A percentile compares a stretch with the other conserved stretches of the same genome.
Conservation (phyloP, 208 protist genomes). For the Leishmania major region DNA sequence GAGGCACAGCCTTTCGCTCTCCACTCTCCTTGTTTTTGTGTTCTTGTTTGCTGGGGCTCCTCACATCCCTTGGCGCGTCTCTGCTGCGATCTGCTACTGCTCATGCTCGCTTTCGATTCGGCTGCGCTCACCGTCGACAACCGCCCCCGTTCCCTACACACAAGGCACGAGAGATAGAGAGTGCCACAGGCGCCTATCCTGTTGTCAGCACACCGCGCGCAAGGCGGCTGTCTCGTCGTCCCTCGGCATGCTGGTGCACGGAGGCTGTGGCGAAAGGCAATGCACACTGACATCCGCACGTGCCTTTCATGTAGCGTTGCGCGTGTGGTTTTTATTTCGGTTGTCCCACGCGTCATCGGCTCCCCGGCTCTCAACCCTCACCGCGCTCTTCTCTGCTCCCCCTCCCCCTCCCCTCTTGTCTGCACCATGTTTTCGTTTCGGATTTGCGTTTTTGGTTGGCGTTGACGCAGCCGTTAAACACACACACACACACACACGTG, state of each 20-base stretch:
- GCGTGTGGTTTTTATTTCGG: neutral
- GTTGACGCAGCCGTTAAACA: slow-evolving; percentile 1
- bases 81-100: slow-evolving; percentile 8
- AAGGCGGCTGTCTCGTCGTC: neutral
- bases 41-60: neutral
- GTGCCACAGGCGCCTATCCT: neutral
- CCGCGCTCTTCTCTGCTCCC: neutral
- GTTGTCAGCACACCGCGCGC: neutral
- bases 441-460: neutral
- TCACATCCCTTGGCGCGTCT: neutral
- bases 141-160: neutral
- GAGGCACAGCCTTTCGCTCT: neutral
- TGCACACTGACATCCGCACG: neutral
- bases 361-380: neutral
- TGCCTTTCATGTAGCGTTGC: neutral
- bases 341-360: neutral
- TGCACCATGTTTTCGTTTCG: neutral
- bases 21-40: neutral
- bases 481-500: slow-evolving; percentile 4
- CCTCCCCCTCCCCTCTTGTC: neutral
- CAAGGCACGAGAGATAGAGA: neutral
- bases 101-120: neutral
- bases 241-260: neutral
- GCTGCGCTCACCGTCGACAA: neutral
- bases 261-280: neutral